phyloP scores from a whole-genome alignment of 2,329 filamentous ascomycete species.

The Diaporthe sp. region DNA sequence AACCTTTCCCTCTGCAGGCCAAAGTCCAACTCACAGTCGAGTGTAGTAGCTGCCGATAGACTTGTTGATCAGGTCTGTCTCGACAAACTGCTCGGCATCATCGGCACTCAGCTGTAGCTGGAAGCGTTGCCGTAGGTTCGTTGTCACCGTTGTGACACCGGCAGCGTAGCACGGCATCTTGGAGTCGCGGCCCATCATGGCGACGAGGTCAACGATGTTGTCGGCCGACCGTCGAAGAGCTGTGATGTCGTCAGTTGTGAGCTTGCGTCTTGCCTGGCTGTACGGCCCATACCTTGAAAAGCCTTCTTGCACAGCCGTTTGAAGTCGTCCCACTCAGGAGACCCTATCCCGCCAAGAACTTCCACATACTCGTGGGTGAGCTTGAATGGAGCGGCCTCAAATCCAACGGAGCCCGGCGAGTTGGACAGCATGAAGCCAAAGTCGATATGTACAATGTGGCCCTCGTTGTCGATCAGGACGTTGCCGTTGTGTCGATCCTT shows the following conservation, averaged over 20 bases:
- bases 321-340: constrained; percentile 78
- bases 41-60: constrained; percentile 89
- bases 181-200: constrained; percentile 85
- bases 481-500: constrained; percentile 91
- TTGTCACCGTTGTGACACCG: constrained; percentile 77
- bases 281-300: constrained; percentile 72
- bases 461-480: constrained; percentile 85
- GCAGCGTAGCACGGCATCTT: constrained; percentile 87
- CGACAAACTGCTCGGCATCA: constrained; percentile 84
- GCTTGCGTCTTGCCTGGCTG: not conserved
- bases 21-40: constrained; percentile 70
- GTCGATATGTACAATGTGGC: constrained; percentile 89
- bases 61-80: constrained; percentile 82
- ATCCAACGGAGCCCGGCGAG: constrained; percentile 84
- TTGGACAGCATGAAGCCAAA: constrained; percentile 93
- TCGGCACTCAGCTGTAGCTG: constrained; percentile 85
- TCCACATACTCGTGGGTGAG: constrained; percentile 86
- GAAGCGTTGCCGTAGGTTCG: constrained; percentile 77
- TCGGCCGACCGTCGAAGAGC: constrained; percentile 82
- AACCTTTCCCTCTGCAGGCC: no score
- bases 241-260: constrained; percentile 45
- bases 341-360: constrained; percentile 79
- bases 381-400: constrained; percentile 89
- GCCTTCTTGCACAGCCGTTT: constrained; percentile 84
- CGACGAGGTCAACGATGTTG: constrained; percentile 82